These are phyloP conservation scores for Grigorovia transvaalensis DNA, from an alignment of 805 yeast genomes.

Conservation along the genomic window DNA sequence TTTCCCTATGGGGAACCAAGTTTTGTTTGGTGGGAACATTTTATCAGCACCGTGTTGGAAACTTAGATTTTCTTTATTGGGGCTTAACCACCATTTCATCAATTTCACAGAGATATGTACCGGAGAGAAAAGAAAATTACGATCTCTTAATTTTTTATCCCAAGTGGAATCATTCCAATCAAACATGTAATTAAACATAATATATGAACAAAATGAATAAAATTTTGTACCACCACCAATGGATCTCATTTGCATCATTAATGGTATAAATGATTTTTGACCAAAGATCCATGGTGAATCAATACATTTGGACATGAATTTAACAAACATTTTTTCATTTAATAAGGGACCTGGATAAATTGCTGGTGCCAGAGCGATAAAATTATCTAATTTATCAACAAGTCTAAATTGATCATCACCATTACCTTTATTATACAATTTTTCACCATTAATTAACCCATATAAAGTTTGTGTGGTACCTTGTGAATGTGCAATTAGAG, in stretches of 20 bases:
- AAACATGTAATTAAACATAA: conserved; percentile 78
- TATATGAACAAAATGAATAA: conserved; percentile 58
- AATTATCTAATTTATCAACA: conserved; percentile 50
- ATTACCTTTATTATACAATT: conserved; percentile 14
- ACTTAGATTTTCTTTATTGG: conserved; percentile 31
- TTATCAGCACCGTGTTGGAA: conserved; percentile 30
- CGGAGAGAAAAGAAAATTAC: conserved; percentile 80
- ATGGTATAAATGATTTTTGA: conserved; percentile 62
- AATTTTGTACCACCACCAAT: conserved; percentile 38
- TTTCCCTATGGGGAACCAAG: conserved; percentile 40
- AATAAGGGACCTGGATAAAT: conserved; percentile 75
- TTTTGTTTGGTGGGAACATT: conserved; percentile 40
- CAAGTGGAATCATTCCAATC: conserved; percentile 80
- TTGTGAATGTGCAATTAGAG: conserved; percentile 79
- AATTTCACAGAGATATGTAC: conserved; percentile 67
- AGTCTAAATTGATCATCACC: conserved; percentile 26
- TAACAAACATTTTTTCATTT: conserved; percentile 50
- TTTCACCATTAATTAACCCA: conserved; percentile 43
- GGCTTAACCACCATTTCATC: conserved; percentile 89
- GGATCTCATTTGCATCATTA: conserved; percentile 52
- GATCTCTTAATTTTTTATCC: conserved; percentile 53
- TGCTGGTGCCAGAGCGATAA: conserved; percentile 83
- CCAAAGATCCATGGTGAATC: conserved; percentile 55
- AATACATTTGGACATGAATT: conserved; percentile 47
- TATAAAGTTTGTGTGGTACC: conserved; percentile 83